A percentile compares a stretch with the other conserved stretches of the same genome.
These are phyloP conservation scores for Ambrosia trifida DNA, from an alignment of 129 eudicot species.

Conservation along the genomic window DNA sequence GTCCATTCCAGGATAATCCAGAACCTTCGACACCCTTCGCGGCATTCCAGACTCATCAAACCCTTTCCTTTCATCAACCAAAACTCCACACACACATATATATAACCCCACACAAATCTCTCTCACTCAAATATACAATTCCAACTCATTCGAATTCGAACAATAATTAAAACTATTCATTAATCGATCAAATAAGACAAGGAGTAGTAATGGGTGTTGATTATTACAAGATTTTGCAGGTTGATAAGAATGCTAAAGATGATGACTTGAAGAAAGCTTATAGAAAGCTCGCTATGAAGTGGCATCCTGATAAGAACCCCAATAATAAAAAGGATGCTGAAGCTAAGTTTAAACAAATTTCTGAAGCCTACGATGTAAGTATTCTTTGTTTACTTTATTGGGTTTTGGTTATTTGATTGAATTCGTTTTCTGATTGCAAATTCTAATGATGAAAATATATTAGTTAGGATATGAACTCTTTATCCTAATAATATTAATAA, in stretches of 20 bases:
- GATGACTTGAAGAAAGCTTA: constrained; percentile 75
- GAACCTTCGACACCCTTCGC: background rate
- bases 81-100: background rate
- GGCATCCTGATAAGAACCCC: constrained; percentile 78
- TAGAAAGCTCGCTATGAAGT: constrained; percentile 68
- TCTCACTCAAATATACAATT: background rate
- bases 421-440: too few species aligned
- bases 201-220: constrained; percentile 51
- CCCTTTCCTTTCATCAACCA: background rate
- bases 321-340: constrained; percentile 58
- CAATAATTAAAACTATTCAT: background rate
- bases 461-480: too few species aligned
- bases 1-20: background rate
- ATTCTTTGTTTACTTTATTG: background rate
- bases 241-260: constrained; percentile 54
- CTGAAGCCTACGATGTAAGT: constrained; percentile 70
- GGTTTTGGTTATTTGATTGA: too few species aligned
- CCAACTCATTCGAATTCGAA: background rate
- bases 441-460: too few species aligned
- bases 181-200: constrained; percentile 6
- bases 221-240: constrained; percentile 55
- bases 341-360: constrained; percentile 62
- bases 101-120: background rate
- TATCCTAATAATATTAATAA: too few species aligned
- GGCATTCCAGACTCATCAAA: background rate